Conservation (phyloP, 306 rosid species). For the Parietaria judaica region DNA sequence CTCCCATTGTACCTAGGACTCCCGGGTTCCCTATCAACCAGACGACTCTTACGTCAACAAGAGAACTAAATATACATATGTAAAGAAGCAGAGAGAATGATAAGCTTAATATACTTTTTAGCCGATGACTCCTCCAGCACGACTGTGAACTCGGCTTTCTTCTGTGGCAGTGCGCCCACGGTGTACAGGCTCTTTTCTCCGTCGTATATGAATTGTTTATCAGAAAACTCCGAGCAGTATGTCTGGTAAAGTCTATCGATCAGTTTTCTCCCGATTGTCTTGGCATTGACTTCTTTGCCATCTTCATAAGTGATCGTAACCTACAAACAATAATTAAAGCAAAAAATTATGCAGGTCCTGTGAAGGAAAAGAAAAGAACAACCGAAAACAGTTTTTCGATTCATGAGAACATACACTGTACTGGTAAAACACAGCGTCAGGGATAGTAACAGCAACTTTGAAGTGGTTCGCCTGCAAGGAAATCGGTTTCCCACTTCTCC, state of each 20-base stretch:
- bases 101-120: slow-evolving; percentile 32
- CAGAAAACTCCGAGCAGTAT: slow-evolving; percentile 53
- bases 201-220: slow-evolving; percentile 62
- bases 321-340: slow-evolving; percentile 35
- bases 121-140: slow-evolving; percentile 65
- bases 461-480: slow-evolving; percentile 59
- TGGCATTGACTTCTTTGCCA: slow-evolving; percentile 43
- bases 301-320: slow-evolving; percentile 60
- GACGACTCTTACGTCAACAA: slow-evolving; percentile 23
- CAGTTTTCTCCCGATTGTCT: slow-evolving; percentile 63
- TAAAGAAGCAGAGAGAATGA: slow-evolving; percentile 7
- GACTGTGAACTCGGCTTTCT: slow-evolving; percentile 48
- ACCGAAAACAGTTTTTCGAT: not conserved
- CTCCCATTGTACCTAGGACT: slow-evolving; percentile 35
- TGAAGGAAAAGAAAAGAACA: slow-evolving; percentile 10
- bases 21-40: slow-evolving; percentile 28
- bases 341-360: not conserved
- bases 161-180: slow-evolving; percentile 58
- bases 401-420: slow-evolving; percentile 51
- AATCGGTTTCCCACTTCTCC: slow-evolving; percentile 44
- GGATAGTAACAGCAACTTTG: slow-evolving; percentile 39
- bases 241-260: slow-evolving; percentile 59
- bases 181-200: slow-evolving; percentile 70
- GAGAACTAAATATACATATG: slow-evolving; percentile 10
- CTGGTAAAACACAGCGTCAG: slow-evolving; percentile 73